Evolutionary conservation across 805 yeast genomes (phyloP).

Genomic region (Yarrowia deformans): DNA sequence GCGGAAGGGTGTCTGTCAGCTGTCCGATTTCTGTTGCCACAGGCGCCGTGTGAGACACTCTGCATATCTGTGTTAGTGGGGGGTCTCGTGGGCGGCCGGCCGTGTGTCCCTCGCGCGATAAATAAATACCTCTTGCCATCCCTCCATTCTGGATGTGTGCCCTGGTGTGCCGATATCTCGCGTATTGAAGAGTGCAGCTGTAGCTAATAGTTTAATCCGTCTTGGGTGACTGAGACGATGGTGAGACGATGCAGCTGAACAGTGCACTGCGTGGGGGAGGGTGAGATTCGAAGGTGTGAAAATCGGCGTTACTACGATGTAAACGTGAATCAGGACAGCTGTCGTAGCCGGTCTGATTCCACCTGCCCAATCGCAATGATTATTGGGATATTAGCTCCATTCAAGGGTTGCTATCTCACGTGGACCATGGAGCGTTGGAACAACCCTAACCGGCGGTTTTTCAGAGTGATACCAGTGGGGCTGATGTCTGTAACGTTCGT

Average conservation of each 20-base stretch:
- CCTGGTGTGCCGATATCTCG: constrained; percentile 31
- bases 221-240: constrained; percentile 5
- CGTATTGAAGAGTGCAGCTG: constrained; percentile 32
- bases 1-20: constrained; percentile 42
- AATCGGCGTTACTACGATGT: neutral
- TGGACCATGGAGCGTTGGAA: neutral
- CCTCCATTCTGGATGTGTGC: constrained; percentile 41
- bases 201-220: constrained; percentile 31
- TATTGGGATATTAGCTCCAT: neutral
- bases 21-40: constrained; percentile 42
- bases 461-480: neutral
- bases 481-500: no score
- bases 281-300: no score
- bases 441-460: constrained; percentile 23
- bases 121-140: constrained; percentile 44
- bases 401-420: constrained; percentile 26
- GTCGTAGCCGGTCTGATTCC: neutral
- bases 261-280: neutral
- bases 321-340: neutral
- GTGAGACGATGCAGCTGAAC: constrained; percentile 5
- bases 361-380: neutral
- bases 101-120: neutral
- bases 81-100: neutral
- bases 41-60: constrained; percentile 43
- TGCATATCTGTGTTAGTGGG: constrained; percentile 40